Evolutionary conservation across 345 rosid species (phyloP).

Genomic region (Crucihimalaya himalaica): DNA sequence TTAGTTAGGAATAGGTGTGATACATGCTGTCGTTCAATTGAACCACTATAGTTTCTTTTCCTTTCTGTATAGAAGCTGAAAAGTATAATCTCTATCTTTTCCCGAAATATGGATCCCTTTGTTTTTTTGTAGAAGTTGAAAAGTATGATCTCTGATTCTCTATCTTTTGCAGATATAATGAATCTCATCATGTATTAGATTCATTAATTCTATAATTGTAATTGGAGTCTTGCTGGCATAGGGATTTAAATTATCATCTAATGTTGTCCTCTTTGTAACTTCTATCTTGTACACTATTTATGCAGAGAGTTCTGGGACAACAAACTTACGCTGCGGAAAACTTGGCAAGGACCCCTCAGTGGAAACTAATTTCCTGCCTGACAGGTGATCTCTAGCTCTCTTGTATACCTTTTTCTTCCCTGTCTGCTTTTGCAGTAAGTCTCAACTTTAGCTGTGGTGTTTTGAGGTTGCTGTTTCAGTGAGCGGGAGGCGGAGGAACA

Average conservation of each 20-base stretch:
- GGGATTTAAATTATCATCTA: background rate
- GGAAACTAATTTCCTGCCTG: constrained; percentile 96
- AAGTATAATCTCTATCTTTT: background rate
- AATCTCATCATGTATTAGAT: background rate
- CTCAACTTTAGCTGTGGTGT: constrained; percentile 55
- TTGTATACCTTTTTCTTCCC: constrained; percentile 14
- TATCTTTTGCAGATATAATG: background rate
- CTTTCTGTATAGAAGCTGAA: background rate
- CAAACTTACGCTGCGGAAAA: constrained; percentile 52
- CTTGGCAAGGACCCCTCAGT: constrained; percentile 96
- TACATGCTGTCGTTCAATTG: background rate
- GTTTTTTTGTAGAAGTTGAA: background rate
- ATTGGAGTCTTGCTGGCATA: background rate
- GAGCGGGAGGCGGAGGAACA: constrained; percentile 99
- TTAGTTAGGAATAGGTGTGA: background rate
- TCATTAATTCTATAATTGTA: background rate
- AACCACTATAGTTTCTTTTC: background rate
- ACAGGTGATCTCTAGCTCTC: constrained; percentile 62
- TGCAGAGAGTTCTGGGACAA: constrained; percentile 47
- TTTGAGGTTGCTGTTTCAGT: constrained; percentile 92
- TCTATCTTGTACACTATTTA: background rate
- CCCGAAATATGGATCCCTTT: background rate
- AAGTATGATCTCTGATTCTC: background rate
- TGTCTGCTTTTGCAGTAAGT: background rate
- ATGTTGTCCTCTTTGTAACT: background rate